Evolutionary conservation across 2,329 filamentous ascomycete species (phyloP).

Genomic region (Westerdykella aurantiaca): DNA sequence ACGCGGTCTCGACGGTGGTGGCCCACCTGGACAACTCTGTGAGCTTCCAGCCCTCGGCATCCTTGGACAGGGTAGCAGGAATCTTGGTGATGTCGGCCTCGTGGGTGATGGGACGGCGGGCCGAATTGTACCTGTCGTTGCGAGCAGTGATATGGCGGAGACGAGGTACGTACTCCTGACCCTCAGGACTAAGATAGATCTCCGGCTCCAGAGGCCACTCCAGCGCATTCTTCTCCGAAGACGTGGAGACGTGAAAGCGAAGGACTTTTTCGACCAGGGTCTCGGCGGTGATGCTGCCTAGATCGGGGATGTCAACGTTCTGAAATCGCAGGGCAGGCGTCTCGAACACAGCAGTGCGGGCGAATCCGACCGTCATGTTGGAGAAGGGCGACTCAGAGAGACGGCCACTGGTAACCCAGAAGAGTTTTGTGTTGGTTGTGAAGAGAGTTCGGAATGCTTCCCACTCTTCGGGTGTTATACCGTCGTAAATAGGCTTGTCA

Average conservation of each 20-base stretch:
- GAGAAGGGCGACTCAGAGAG: conserved; percentile 10
- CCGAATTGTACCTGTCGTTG: conserved; percentile 19
- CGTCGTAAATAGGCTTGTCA: conserved; percentile 5
- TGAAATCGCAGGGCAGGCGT: conserved; percentile 1
- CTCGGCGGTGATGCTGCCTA: background rate
- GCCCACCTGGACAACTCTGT: background rate
- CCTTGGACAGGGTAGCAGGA: too few relatives aligned
- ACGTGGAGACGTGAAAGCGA: background rate
- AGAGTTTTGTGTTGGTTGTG: conserved; percentile 2
- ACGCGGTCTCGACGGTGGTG: background rate
- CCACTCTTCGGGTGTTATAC: conserved; percentile 2
- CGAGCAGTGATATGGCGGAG: background rate
- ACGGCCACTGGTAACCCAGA: conserved; percentile 22
- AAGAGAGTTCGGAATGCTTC: conserved; percentile 5
- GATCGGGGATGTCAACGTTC: conserved; percentile 2
- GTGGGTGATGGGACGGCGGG: conserved; percentile 9
- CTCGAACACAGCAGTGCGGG: conserved; percentile 2
- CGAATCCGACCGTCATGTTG: conserved; percentile 15
- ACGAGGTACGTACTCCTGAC: conserved; percentile 3
- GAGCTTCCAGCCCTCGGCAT: too few relatives aligned
- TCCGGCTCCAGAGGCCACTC: conserved; percentile 8
- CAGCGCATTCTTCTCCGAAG: conserved; percentile 1
- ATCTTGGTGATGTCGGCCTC: too few relatives aligned
- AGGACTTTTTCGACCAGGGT: conserved; percentile 3
- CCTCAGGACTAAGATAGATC: conserved; percentile 1